phyloP scores from a whole-genome alignment of 805 yeast species.

The Suhomyces xylopsoci region DNA sequence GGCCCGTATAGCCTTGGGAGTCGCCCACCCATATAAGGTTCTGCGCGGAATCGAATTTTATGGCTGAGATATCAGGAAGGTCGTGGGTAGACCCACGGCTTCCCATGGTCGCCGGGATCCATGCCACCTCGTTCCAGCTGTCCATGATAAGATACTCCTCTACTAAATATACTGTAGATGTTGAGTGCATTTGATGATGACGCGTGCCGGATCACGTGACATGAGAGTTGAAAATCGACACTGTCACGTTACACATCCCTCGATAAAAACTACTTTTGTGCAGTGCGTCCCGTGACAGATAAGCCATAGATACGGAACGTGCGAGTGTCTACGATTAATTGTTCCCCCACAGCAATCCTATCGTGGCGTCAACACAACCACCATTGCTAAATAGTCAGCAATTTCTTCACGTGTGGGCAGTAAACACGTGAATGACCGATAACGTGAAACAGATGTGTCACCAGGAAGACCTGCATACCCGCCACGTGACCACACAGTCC shows the following conservation, averaged over 20 bases:
- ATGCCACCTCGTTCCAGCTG: slow-evolving; percentile 14
- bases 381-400: neutral
- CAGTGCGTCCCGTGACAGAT: no score
- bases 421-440: no score
- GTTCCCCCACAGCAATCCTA: neutral
- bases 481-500: no score
- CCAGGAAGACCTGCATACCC: neutral
- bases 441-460: neutral
- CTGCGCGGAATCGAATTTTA: slow-evolving; percentile 62
- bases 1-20: slow-evolving; percentile 45
- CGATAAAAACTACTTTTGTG: no score
- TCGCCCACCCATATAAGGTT: slow-evolving; percentile 89
- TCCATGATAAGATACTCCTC: no score
- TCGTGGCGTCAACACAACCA: neutral
- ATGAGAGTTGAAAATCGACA: no score
- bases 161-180: no score
- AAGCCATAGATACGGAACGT: neutral
- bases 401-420: neutral
- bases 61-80: slow-evolving; percentile 19
- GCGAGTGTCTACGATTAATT: neutral
- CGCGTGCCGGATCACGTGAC: no score
- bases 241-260: no score
- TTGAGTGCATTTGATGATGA: no score
- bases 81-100: neutral
- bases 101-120: slow-evolving; percentile 10